Percentiles rank a stretch among this genome's conserved stretches.
phyloP scores from a whole-genome alignment of 768 basidiomycete species.

The Suillus tomentosus region DNA sequence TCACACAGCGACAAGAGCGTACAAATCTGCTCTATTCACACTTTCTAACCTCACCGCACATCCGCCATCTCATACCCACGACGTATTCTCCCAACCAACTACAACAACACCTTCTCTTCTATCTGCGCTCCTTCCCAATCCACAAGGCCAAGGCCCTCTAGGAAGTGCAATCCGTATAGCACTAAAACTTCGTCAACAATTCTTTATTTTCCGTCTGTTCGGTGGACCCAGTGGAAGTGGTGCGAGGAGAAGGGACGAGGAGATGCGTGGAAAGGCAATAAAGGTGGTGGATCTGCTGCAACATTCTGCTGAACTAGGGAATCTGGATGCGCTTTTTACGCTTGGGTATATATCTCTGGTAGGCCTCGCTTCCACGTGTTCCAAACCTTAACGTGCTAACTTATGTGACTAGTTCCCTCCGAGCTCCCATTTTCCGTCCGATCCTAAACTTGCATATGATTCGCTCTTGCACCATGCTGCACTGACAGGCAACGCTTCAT shows the following conservation, averaged over 20 bases:
- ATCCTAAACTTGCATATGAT: slow-evolving; percentile 65
- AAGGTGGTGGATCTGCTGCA: slow-evolving; percentile 81
- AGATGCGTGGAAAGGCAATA: slow-evolving; percentile 68
- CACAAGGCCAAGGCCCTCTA: slow-evolving; percentile 77
- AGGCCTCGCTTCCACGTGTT: slow-evolving; percentile 25
- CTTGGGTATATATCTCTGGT: slow-evolving; percentile 71
- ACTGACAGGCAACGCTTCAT: slow-evolving; percentile 78
- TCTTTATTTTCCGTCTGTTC: slow-evolving; percentile 49
- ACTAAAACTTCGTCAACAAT: slow-evolving; percentile 63
- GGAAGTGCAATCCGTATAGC: slow-evolving; percentile 69
- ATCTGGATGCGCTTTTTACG: slow-evolving; percentile 69
- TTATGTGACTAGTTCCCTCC: slow-evolving; percentile 62
- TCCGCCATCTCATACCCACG: slow-evolving; percentile 56
- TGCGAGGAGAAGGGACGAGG: slow-evolving; percentile 63
- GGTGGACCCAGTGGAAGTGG: slow-evolving; percentile 40
- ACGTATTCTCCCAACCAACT: slow-evolving; percentile 40
- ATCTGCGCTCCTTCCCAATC: slow-evolving; percentile 66
- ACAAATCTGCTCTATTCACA: slow-evolving; percentile 72
- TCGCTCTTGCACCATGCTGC: slow-evolving; percentile 64
- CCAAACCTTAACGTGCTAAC: background rate
- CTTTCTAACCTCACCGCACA: slow-evolving; percentile 65
- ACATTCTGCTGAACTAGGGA: slow-evolving; percentile 79
- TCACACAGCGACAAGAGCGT: slow-evolving; percentile 64
- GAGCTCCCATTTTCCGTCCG: slow-evolving; percentile 59
- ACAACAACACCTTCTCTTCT: slow-evolving; percentile 53